Base-by-base conservation (phyloP, 495 filamentous ascomycete species). In the Penicillium samsonianum region DNA sequence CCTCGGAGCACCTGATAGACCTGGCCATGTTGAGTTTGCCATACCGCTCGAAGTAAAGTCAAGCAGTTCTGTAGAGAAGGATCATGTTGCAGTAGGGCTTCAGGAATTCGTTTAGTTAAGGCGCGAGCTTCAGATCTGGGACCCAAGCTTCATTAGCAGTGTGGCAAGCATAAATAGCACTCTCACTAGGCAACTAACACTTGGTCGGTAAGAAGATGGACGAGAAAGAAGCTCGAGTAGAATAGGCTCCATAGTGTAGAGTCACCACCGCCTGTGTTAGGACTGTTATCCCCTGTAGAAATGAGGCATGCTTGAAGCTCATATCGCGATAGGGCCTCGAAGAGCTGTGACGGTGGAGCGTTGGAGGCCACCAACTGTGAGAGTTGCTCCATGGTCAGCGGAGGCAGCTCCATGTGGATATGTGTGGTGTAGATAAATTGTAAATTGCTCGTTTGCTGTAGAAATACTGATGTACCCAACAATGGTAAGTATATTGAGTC, bases 81-180 rank as follows among this genome's bases (percentile, higher is more conserved):
- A 53, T 81, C 76, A 9, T 70, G 67, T 33, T 75, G 65, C 31
- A 67, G 50, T 23, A 80, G 54, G 8, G 49, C 47, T 44, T 66
- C 59, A 0, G 80, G 80, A 49, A 83, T 75, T 46, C 81, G 74
- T 57, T 80, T 67, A 5, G 76, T 77, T 50, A 82, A 67, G 26
- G 78, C 75, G 14, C 81, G 79, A 52, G 81, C 80, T 76, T 83
- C 81, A 33, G 73, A 68, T 51, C 81, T 83, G 51, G 59, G 19
- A 26, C 33, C 9, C 5, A 38, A 19, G 22, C 19, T 50, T 33
- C 12, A 28, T 53, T 25, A 55, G 48, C 60, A 11, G 46, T 40
- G 49, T 16, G 14, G 7, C 26, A 10, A 38, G 12, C 11, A 28
- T 30, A 53, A 52, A 35, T n/a, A 53, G 1, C 17, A 38, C 23